phyloP scores from a whole-genome alignment of 164 flowering plant genomes.

The grape (Vitis vinifera) region DNA sequence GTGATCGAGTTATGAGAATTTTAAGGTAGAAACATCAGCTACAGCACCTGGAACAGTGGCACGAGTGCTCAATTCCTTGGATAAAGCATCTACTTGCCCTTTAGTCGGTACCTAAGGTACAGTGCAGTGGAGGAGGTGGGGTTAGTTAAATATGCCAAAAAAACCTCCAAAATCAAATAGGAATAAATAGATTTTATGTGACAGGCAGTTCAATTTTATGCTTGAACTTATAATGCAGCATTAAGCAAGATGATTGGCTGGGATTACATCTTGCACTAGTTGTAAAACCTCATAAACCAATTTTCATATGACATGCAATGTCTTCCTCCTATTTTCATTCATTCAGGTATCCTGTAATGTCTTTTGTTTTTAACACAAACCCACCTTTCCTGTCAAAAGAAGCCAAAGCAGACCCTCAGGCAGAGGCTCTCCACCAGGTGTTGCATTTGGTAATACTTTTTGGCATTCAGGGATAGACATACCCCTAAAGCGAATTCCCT shows the following conservation, averaged over 20 bases:
- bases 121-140: conserved; percentile 2
- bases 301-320: neutral
- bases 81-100: conserved; percentile 80
- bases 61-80: conserved; percentile 70
- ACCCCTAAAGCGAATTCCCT: conserved; percentile 97
- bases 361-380: conserved; percentile 10
- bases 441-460: conserved; percentile 77
- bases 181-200: neutral
- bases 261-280: neutral
- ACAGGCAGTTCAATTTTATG: neutral
- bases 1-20: too few species aligned
- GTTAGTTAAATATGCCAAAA: neutral
- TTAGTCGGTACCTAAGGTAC: conserved; percentile 73
- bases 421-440: conserved; percentile 84
- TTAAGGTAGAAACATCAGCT: neutral
- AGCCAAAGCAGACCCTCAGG: conserved; percentile 98
- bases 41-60: conserved; percentile 78
- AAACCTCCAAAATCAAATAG: neutral
- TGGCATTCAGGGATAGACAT: conserved; percentile 96
- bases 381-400: conserved; percentile 90
- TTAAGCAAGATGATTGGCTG: neutral
- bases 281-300: neutral
- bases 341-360: too few species aligned
- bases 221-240: neutral
- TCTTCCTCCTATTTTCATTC: too few species aligned